Evolutionary conservation across 1,284 basidiomycete species (phyloP).

Genomic region (Cryptococcus amylolentus): DNA sequence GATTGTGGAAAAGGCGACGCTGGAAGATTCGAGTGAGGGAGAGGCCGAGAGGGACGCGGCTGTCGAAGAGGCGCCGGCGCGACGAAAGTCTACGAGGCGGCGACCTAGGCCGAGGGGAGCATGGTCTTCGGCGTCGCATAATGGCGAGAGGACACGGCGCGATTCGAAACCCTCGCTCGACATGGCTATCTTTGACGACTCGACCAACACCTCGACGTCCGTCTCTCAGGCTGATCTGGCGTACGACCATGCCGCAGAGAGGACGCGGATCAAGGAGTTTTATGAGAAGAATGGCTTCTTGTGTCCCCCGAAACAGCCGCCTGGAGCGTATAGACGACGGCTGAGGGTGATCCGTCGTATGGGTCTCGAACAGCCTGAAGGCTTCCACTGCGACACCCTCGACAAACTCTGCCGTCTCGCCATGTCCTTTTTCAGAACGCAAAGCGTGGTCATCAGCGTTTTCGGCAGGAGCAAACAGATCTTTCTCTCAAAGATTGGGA

Average conservation of each 20-base stretch:
- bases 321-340: slow-evolving; percentile 25
- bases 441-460: slow-evolving; percentile 30
- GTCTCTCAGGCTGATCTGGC: slow-evolving; percentile 11
- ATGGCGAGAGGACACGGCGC: background rate
- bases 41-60: slow-evolving; percentile 6
- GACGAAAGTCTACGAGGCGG: background rate
- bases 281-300: slow-evolving; percentile 34
- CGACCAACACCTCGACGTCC: slow-evolving; percentile 21
- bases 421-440: slow-evolving; percentile 28
- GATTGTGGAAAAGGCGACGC: slow-evolving; percentile 5
- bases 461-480: slow-evolving; percentile 25
- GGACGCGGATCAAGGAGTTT: slow-evolving; percentile 25
- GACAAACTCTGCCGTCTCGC: slow-evolving; percentile 38
- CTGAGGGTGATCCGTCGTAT: slow-evolving; percentile 36
- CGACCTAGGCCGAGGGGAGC: slow-evolving; percentile 10
- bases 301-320: slow-evolving; percentile 35
- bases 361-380: slow-evolving; percentile 28
- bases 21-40: slow-evolving; percentile 1
- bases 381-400: slow-evolving; percentile 17
- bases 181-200: slow-evolving; percentile 16
- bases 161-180: slow-evolving; percentile 5
- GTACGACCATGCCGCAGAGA: slow-evolving; percentile 22
- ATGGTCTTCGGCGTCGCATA: slow-evolving; percentile 3
- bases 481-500: slow-evolving; percentile 31
- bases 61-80: slow-evolving; percentile 3